Evolutionary conservation across 352 stramenopile species (phyloP).

Genomic region (Blastocystis sp.): DNA sequence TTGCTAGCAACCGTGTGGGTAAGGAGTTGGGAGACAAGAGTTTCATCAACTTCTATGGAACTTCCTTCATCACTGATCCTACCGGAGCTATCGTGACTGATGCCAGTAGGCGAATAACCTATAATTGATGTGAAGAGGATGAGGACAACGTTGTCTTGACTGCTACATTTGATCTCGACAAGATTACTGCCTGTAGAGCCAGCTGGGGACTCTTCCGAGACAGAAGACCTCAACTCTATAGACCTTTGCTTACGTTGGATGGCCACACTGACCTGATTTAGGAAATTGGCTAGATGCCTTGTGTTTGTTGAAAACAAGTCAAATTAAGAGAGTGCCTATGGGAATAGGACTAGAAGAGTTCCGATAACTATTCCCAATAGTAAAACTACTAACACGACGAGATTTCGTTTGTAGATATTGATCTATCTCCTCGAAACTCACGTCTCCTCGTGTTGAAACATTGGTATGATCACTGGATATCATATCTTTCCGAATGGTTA

Average conservation of each 20-base stretch:
- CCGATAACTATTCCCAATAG: no score
- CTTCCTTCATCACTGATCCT: slow-evolving; percentile 81
- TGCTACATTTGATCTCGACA: slow-evolving; percentile 48
- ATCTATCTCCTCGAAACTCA: no score
- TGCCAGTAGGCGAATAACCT: not conserved
- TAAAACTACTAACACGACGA: no score
- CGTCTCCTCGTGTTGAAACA: no score
- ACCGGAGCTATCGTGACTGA: slow-evolving; percentile 76
- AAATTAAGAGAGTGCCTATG: not conserved
- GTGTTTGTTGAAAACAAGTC: not conserved
- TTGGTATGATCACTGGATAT: no score
- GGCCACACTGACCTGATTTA: slow-evolving; percentile 64
- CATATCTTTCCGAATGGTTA: not conserved
- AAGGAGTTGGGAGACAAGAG: slow-evolving; percentile 67
- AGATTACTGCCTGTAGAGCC: slow-evolving; percentile 1
- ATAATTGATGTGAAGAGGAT: not conserved
- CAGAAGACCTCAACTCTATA: slow-evolving; percentile 76
- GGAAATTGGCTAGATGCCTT: not conserved
- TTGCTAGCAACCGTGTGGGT: slow-evolving; percentile 81
- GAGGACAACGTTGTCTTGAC: slow-evolving; percentile 17
- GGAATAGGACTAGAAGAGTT: no score
- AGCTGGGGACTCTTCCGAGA: slow-evolving; percentile 68
- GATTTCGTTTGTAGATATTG: no score
- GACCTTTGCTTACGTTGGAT: slow-evolving; percentile 74
- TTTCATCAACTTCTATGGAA: slow-evolving; percentile 76